Conservation (phyloP, 2,329 filamentous ascomycete genomes). For the Sclerotinia nivalis region DNA sequence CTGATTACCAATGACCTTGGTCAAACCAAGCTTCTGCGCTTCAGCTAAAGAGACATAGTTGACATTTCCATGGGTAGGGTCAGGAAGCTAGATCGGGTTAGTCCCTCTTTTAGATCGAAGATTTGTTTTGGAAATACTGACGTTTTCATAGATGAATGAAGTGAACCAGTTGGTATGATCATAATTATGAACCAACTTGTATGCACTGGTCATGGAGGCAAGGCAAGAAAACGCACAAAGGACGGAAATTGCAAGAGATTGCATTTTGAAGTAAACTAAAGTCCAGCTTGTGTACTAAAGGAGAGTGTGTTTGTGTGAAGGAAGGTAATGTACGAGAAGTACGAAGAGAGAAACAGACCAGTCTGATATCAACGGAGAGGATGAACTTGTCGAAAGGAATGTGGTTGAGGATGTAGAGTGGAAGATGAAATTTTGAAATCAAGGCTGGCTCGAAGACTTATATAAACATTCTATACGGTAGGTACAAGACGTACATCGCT, state of each 20-base stretch:
- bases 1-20: constrained; percentile 54
- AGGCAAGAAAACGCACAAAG: not conserved
- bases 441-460: not conserved
- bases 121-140: constrained; percentile 5
- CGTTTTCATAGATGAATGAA: constrained; percentile 29
- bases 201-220: constrained; percentile 15
- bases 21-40: constrained; percentile 58
- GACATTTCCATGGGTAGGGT: constrained; percentile 37
- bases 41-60: constrained; percentile 43
- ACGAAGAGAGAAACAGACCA: not conserved
- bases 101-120: not conserved
- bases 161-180: constrained; percentile 33
- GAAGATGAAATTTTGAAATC: not conserved
- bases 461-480: not conserved
- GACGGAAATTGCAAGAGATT: constrained; percentile 1
- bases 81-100: constrained; percentile 25
- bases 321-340: not conserved
- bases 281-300: not conserved
- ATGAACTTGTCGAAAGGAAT: constrained; percentile 6
- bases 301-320: not conserved
- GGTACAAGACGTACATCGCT: not conserved
- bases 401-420: not conserved
- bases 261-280: constrained; percentile 13
- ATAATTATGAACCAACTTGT: constrained; percentile 29
- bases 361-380: not conserved